These are phyloP conservation scores for Lagenaria siceraria DNA, from an alignment of 306 rosid genomes.

Conservation along the genomic window DNA sequence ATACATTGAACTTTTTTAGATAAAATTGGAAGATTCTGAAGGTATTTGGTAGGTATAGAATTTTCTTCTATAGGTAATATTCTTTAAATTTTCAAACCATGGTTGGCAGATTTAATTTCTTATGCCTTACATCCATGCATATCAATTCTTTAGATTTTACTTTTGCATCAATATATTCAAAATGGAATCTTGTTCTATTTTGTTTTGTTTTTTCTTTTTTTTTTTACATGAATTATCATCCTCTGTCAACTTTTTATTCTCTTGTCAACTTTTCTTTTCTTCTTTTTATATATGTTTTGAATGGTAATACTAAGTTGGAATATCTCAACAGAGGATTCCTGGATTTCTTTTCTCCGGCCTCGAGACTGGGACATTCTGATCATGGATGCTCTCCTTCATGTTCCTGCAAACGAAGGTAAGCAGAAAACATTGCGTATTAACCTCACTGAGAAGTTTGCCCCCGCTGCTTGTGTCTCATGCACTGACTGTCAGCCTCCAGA, in stretches of 20 bases:
- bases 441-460: constrained; percentile 28
- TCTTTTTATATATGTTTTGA: not conserved
- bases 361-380: constrained; percentile 82
- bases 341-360: constrained; percentile 57
- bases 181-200: not conserved
- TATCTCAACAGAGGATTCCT: constrained; percentile 43
- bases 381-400: constrained; percentile 84
- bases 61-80: not conserved
- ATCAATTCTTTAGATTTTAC: not conserved
- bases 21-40: not conserved
- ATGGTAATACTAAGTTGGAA: not conserved
- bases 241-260: not conserved
- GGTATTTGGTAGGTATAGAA: not conserved
- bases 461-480: constrained; percentile 33
- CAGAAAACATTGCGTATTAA: constrained; percentile 50
- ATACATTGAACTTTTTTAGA: not conserved
- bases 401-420: constrained; percentile 69
- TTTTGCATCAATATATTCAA: not conserved
- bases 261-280: not conserved
- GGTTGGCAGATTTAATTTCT: too few species aligned
- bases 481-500: constrained; percentile 24
- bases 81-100: not conserved
- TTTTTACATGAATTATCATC: not conserved
- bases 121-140: not conserved
- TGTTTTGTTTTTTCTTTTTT: not conserved